A percentile compares a stretch with the other conserved stretches of the same genome.
Evolutionary conservation across 371 early-diverging fungal genomes (phyloP).

Genomic region (Syncephalastrum monosporum): DNA sequence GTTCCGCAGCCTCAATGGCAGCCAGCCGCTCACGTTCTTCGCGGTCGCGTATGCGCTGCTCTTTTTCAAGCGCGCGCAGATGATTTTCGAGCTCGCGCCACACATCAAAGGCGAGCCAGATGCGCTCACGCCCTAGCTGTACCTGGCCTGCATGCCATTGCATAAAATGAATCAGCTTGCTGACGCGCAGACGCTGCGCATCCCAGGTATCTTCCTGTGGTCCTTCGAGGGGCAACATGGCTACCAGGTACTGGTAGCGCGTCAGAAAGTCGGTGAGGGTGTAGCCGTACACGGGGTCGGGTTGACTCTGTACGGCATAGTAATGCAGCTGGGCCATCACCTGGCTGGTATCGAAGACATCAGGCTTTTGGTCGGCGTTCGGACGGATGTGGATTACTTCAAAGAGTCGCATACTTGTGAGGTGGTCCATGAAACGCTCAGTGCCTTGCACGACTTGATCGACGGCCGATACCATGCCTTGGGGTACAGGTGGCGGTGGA

Average conservation of each 20-base stretch:
- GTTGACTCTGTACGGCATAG: slow-evolving; percentile 22
- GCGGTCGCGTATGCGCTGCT: slow-evolving; percentile 38
- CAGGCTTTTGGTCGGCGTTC: slow-evolving; percentile 25
- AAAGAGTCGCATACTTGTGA: slow-evolving; percentile 62
- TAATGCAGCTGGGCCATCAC: slow-evolving; percentile 50
- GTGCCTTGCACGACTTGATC: slow-evolving; percentile 28
- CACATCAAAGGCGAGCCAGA: slow-evolving; percentile 66
- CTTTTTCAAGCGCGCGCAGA: slow-evolving; percentile 69
- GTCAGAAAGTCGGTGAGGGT: slow-evolving; percentile 52
- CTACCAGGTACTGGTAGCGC: slow-evolving; percentile 46
- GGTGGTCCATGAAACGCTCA: slow-evolving; percentile 22
- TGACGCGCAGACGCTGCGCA: background rate
- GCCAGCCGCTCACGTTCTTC: slow-evolving; percentile 31
- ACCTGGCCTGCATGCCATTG: slow-evolving; percentile 37
- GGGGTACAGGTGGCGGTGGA: slow-evolving; percentile 39
- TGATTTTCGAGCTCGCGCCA: slow-evolving; percentile 80
- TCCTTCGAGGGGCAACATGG: slow-evolving; percentile 9
- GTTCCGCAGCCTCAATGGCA: slow-evolving; percentile 33
- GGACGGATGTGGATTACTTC: slow-evolving; percentile 58
- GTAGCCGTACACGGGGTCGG: slow-evolving; percentile 33
- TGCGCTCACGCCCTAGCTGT: slow-evolving; percentile 44
- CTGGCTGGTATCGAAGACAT: slow-evolving; percentile 25
- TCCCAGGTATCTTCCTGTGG: slow-evolving; percentile 1
- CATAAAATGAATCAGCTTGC: slow-evolving; percentile 24
- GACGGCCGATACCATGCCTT: slow-evolving; percentile 19